A percentile compares a stretch with the other conserved stretches of the same genome.
phyloP scores from a whole-genome alignment of 257 asterid genomes.

The Lithospermum erythrorhizon region DNA sequence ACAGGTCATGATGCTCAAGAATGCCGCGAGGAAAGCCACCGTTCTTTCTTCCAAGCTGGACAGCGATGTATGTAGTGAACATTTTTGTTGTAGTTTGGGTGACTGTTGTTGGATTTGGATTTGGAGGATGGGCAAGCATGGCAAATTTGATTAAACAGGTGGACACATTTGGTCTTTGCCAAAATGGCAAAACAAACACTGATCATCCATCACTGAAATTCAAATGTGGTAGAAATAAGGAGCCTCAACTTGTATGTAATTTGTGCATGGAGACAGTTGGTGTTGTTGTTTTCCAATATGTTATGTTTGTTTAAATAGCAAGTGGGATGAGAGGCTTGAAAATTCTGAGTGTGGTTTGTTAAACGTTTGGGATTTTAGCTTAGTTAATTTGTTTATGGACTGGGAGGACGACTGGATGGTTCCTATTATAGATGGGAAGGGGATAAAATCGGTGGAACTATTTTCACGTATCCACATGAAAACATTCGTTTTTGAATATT shows the following conservation, averaged over 20 bases:
- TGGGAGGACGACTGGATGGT: too few relatives aligned
- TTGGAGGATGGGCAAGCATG: slow-evolving; percentile 97
- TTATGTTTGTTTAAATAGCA: too few relatives aligned
- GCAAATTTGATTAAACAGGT: slow-evolving; percentile 67
- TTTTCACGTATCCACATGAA: too few relatives aligned
- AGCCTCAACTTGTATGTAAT: background rate
- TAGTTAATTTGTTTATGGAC: too few relatives aligned
- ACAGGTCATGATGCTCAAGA: slow-evolving; percentile 35
- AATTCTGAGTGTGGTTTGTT: too few relatives aligned
- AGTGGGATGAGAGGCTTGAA: too few relatives aligned
- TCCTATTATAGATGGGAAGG: too few relatives aligned
- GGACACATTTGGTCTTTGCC: slow-evolving; percentile 88
- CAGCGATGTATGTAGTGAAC: slow-evolving; percentile 64
- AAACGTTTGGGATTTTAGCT: too few relatives aligned
- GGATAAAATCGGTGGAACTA: too few relatives aligned
- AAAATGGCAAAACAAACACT: slow-evolving; percentile 65
- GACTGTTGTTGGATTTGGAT: slow-evolving; percentile 71
- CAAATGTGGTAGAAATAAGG: background rate
- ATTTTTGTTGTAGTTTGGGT: slow-evolving; percentile 64
- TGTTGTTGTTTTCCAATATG: background rate
- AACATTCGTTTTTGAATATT: too few relatives aligned
- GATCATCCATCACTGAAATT: slow-evolving; percentile 14
- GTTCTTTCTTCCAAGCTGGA: slow-evolving; percentile 73
- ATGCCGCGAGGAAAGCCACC: slow-evolving; percentile 96
- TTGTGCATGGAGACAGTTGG: background rate